Base-by-base conservation (phyloP, 2,329 filamentous ascomycete genomes). In the Aurifilum marmelostoma region DNA sequence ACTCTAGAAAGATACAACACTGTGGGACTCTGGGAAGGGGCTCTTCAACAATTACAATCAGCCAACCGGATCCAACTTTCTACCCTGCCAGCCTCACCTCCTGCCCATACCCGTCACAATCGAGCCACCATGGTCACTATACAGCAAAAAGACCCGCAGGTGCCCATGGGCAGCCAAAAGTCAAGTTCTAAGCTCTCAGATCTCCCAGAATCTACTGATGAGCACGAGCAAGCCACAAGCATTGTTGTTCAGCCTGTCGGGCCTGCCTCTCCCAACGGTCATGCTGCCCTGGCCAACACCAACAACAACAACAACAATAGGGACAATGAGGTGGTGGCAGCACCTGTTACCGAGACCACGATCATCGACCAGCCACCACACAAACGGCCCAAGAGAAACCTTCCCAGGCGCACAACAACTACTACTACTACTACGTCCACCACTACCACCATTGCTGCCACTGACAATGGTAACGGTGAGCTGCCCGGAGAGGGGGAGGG, bases 131-230 rank as follows among this genome's bases (percentile, higher is more conserved):
- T 70, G 69, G 59, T 52, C 16, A 12, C 50, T 24, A 12, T 43
- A 21, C 27, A 47, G 21, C 18, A 60, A 16, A 39, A 32, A 29
- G 52, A 54, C 21, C 12, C 9, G 29, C 29, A 37, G 56, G 63
- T 68, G 63, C 59, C 69, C 18, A n/a, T 47, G 16, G 37, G 69
- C 63, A 68, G 66, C 29, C 66, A 68, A 24, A 39, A 54, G 14
- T 70, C 69, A 12, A 29, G 24, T 34, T 70, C 66, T 3, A 63
- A 61, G 2, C 63, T 69, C 24, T 70, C 67, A 37, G 69, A 68
- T 21, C 66, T 66, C 34, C 66, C 69, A 63, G 58, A 65, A 1
- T 69, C 65, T 24, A 47, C 59, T 14, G 58, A 68, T 11, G 41
- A 70, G 32, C 39, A 63, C 7, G 32, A 69, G 37, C 50, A 59